Evolutionary conservation across 176 grass and related monocot species (phyloP), one percentile per base, ranked within the genome.

Genomic region (Typha latifolia): DNA sequence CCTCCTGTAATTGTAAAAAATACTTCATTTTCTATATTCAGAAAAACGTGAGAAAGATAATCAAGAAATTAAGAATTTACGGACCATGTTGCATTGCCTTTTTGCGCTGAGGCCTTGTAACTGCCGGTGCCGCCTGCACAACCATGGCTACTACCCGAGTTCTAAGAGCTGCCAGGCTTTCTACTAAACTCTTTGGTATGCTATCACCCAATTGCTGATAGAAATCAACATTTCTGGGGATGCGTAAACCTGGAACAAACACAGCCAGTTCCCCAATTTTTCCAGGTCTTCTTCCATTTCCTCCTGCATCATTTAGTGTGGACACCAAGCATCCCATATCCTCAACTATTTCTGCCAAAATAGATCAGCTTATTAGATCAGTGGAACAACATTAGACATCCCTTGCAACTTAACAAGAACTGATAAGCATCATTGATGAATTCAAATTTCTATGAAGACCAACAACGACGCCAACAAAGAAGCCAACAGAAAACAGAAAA

Each of bases 201-300:
- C 29, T 75, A 13, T 75, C 29, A 13, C 31, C 20, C 62, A 75
- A 32, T 56, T 49, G 32, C 18, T 67, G 73, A 24, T 18, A 59
- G 22, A 75, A 56, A 4, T 75, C 73, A 18, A 67, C 50, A 49
- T 32, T 12, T 48, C 23, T 75, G 11, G 73, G 73, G 49, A 75
- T 52, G 32, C 73, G 73, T 43, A 75, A 48, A 8, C 73, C 73
- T 66, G 73, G 73, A 4, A 75, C 62, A 66, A 75, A 75, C 50
- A 61, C 64, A 27, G 63, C 63, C 64, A 76, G 50, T 63, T 76
- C 73, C 5, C 48, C 73, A 57, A 49, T 37, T 27, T 59, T 67
- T 4, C 14, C 51, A 7, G 73, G 21, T 32, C 64, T 48, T 67
- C 20, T 76, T 12, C 73, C 27, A 63, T 15, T 48, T 76, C 63